phyloP scores from a whole-genome alignment of 768 basidiomycete species.

The Galerina sulciceps region DNA sequence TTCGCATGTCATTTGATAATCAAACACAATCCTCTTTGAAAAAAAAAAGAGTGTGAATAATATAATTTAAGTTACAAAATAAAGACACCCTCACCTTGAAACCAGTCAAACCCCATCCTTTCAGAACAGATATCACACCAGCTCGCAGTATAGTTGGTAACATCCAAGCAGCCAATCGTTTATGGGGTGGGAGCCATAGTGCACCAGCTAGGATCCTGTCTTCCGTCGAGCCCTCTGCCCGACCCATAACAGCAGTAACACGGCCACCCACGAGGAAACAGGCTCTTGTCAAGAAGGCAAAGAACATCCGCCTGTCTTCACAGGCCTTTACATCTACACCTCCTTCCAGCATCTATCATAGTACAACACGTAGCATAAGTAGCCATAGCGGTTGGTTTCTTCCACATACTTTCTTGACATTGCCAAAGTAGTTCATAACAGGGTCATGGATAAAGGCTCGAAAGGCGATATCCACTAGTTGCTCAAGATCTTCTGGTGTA shows the following conservation, averaged over 20 bases:
- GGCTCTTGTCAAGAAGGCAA: conserved; percentile 20
- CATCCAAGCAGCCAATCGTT: conserved; percentile 25
- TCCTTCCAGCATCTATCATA: conserved; percentile 18
- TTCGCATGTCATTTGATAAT: conserved; percentile 23
- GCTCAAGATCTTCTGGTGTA: conserved; percentile 25
- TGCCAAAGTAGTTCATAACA: conserved; percentile 31
- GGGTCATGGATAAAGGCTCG: conserved; percentile 33
- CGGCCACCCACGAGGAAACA: conserved; percentile 27
- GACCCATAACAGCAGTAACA: conserved; percentile 28
- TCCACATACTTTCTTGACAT: conserved; percentile 23
- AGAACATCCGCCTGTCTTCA: conserved; percentile 15
- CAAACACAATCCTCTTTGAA: conserved; percentile 23
- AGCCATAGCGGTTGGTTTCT: neutral
- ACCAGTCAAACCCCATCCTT: conserved; percentile 22
- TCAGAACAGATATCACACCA: conserved; percentile 21
- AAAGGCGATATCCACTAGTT: conserved; percentile 19
- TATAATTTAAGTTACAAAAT: neutral
- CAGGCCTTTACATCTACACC: conserved; percentile 17
- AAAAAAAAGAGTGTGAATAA: neutral
- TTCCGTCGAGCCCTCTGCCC: neutral
- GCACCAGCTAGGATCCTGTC: conserved; percentile 28
- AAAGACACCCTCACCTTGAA: conserved; percentile 17
- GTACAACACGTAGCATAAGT: neutral
- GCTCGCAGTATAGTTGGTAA: conserved; percentile 20
- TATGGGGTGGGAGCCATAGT: conserved; percentile 30